Evolutionary conservation across 2,329 filamentous ascomycete genomes (phyloP).

Genomic region (Fusarium anthophilum): DNA sequence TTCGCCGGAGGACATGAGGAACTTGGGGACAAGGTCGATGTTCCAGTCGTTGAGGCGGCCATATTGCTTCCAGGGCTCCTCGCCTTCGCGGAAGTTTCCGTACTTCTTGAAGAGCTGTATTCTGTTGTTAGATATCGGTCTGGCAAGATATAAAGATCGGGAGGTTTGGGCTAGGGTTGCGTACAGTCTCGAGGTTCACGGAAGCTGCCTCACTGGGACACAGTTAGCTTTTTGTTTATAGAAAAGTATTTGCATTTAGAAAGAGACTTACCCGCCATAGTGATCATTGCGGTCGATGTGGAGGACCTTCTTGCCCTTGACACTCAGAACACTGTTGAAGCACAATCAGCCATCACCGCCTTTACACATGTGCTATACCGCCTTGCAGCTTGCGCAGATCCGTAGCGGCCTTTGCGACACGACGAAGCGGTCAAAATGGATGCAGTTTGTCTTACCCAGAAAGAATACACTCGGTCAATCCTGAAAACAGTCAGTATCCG

Average conservation of each 20-base stretch:
- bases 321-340: constrained; percentile 78
- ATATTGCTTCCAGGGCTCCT: constrained; percentile 98
- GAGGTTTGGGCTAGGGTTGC: constrained; percentile 40
- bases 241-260: background rate
- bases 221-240: constrained; percentile 39
- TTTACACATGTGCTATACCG: constrained; percentile 34
- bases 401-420: constrained; percentile 1
- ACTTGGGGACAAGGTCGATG: constrained; percentile 97
- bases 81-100: constrained; percentile 79
- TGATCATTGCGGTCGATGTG: constrained; percentile 99
- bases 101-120: constrained; percentile 94
- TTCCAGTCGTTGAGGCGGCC: constrained; percentile 98
- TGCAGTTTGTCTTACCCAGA: constrained; percentile 75
- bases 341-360: constrained; percentile 35
- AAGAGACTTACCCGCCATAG: constrained; percentile 86
- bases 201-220: constrained; percentile 82
- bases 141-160: constrained; percentile 23
- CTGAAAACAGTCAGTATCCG: constrained; percentile 57
- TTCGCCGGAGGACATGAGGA: constrained; percentile 98
- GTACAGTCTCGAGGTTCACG: constrained; percentile 92
- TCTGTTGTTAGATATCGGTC: constrained; percentile 35
- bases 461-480: constrained; percentile 98
- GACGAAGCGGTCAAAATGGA: background rate
- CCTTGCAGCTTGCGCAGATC: constrained; percentile 15
- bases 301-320: constrained; percentile 98